Percentiles rank a stretch among this genome's conserved stretches.
phyloP scores from a whole-genome alignment of 352 stramenopile genomes.

The Phytophthora multivora region DNA sequence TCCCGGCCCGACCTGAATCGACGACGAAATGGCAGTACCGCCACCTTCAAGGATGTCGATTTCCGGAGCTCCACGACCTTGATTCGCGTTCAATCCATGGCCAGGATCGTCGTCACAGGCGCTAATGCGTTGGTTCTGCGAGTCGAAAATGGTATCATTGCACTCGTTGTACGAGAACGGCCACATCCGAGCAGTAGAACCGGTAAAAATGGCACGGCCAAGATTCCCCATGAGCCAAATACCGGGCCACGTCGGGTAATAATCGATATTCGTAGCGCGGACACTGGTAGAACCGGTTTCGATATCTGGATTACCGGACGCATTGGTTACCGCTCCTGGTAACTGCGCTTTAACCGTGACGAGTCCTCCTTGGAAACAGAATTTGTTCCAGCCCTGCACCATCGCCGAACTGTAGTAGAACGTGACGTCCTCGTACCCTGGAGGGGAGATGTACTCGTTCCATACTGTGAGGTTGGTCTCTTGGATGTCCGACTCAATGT shows the following conservation, averaged over 20 bases:
- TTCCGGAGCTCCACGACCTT: constrained; percentile 93
- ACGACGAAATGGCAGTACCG: constrained; percentile 85
- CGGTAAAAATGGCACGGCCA: constrained; percentile 93
- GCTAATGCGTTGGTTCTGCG: constrained; percentile 76
- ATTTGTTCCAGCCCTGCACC: constrained; percentile 95
- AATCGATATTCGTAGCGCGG: constrained; percentile 26
- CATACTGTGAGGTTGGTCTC: constrained; percentile 55
- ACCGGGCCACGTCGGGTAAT: constrained; percentile 90
- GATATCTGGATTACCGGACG: constrained; percentile 50
- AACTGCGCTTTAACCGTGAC: constrained; percentile 89
- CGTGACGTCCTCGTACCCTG: constrained; percentile 45
- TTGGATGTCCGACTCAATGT: constrained; percentile 55
- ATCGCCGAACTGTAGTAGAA: constrained; percentile 79
- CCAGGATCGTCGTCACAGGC: constrained; percentile 93
- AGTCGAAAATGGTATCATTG: constrained; percentile 63
- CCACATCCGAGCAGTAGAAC: constrained; percentile 95
- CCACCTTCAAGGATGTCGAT: constrained; percentile 95
- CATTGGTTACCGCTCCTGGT: constrained; percentile 48
- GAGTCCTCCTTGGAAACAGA: constrained; percentile 94
- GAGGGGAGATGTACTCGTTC: constrained; percentile 64
- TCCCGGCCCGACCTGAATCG: constrained; percentile 86
- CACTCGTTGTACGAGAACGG: constrained; percentile 95
- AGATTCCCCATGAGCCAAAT: constrained; percentile 97
- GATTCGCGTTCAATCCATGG: constrained; percentile 86
- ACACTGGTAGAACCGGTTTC: constrained; percentile 33